Conservation (phyloP, 352 stramenopile genomes). For the Achlya hypogyna region DNA sequence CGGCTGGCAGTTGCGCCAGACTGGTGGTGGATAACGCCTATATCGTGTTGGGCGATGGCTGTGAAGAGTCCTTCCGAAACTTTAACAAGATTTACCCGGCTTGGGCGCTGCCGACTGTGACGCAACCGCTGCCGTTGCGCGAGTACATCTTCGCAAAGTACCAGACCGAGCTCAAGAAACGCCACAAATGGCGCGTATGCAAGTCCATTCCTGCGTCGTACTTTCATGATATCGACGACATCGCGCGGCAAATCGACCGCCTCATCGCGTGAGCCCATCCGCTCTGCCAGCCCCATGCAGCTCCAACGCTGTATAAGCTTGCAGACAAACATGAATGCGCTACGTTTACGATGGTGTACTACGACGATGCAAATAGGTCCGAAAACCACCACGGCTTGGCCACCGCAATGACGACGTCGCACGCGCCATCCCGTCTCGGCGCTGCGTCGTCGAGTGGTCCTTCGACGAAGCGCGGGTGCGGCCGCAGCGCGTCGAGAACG, state of each 20-base stretch:
- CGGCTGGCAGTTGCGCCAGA: background rate
- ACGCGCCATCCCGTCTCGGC: no score
- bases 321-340: no score
- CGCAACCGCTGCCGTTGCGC: background rate
- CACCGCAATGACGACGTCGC: no score
- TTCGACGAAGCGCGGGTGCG: no score
- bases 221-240: background rate
- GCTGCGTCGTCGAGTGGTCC: no score
- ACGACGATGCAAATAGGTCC: no score
- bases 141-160: constrained; percentile 1
- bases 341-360: no score
- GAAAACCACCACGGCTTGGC: no score
- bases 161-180: background rate
- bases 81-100: background rate
- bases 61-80: background rate
- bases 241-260: background rate
- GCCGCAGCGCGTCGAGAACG: no score
- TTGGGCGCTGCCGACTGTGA: background rate
- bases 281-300: no score
- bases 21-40: background rate
- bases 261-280: no score
- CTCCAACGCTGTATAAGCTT: no score
- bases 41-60: background rate
- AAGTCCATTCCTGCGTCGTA: background rate
- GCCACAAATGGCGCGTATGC: background rate